Evolutionary conservation across 2,329 filamentous ascomycete species (phyloP).

Genomic region (Calonectria hawksworthii): DNA sequence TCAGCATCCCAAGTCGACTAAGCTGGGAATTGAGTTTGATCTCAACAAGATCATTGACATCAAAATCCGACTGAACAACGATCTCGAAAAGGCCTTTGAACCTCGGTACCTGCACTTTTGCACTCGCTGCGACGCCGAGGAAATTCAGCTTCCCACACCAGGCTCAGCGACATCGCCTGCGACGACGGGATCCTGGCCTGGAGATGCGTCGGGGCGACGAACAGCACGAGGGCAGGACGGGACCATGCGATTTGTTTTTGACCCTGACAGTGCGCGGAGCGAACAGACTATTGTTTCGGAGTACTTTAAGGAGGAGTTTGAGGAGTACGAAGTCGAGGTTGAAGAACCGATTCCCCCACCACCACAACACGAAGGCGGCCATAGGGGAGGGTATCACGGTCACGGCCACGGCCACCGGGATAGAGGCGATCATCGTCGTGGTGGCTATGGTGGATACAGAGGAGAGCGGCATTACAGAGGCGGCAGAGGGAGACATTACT

Average conservation of each 20-base stretch:
- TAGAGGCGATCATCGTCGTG: slow-evolving; percentile 50
- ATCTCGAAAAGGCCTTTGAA: slow-evolving; percentile 74
- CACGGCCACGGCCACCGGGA: slow-evolving; percentile 50
- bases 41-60: slow-evolving; percentile 86
- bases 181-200: slow-evolving; percentile 55
- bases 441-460: slow-evolving; percentile 52
- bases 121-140: slow-evolving; percentile 62
- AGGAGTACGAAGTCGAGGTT: slow-evolving; percentile 83
- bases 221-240: slow-evolving; percentile 69
- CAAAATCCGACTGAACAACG: slow-evolving; percentile 88
- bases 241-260: slow-evolving; percentile 91
- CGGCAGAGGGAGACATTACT: slow-evolving; percentile 49
- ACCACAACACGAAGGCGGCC: slow-evolving; percentile 40
- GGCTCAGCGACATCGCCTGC: slow-evolving; percentile 55
- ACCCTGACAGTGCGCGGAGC: slow-evolving; percentile 78
- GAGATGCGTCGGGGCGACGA: slow-evolving; percentile 49
- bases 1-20: slow-evolving; percentile 81
- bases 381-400: slow-evolving; percentile 49
- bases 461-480: slow-evolving; percentile 52
- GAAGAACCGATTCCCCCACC: slow-evolving; percentile 70
- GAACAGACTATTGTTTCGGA: slow-evolving; percentile 78
- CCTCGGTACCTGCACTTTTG: slow-evolving; percentile 76
- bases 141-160: slow-evolving; percentile 48
- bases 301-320: slow-evolving; percentile 81
- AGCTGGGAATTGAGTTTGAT: slow-evolving; percentile 79